Percentiles rank a stretch among this genome's conserved stretches.
These are phyloP conservation scores for Encephalitozoon romaleae DNA, from an alignment of 371 early-diverging fungal species.

Conservation along the genomic window DNA sequence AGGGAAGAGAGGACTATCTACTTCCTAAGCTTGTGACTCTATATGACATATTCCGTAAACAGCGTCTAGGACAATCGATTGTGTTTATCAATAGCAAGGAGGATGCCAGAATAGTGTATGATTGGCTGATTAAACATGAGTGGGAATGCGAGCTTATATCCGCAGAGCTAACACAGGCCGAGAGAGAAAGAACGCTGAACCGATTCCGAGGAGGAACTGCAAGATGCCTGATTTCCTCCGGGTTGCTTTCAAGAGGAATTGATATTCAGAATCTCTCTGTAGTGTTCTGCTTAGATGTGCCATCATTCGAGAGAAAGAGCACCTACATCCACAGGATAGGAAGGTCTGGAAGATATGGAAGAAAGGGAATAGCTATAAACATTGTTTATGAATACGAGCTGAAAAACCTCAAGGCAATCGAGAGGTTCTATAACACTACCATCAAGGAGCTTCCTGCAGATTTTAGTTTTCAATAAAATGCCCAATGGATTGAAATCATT, in stretches of 20 bases:
- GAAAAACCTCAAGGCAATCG: conserved; percentile 79
- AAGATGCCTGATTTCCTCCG: conserved; percentile 91
- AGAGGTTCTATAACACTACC: conserved; percentile 91
- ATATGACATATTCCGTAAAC: conserved; percentile 79
- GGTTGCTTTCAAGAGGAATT: conserved; percentile 92
- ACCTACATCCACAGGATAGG: conserved; percentile 76
- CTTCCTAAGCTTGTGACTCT: conserved; percentile 74
- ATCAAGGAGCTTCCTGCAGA: conserved; percentile 85
- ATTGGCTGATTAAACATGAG: conserved; percentile 76
- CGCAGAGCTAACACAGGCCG: conserved; percentile 89
- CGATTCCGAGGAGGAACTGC: conserved; percentile 76
- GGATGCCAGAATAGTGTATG: conserved; percentile 89
- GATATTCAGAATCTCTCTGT: conserved; percentile 97
- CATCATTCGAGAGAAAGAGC: conserved; percentile 83
- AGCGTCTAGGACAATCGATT: conserved; percentile 90
- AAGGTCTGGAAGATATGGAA: conserved; percentile 95
- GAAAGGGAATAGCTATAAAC: conserved; percentile 99
- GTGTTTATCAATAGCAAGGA: conserved; percentile 94
- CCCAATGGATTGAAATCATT: not conserved
- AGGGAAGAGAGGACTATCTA: conserved; percentile 65
- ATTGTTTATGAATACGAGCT: conserved; percentile 85
- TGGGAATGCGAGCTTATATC: conserved; percentile 95
- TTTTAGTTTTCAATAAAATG: conserved; percentile 13
- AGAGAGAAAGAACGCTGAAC: conserved; percentile 87
- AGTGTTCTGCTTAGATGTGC: conserved; percentile 94